phyloP scores from a whole-genome alignment of 139 green algal genomes.

The Chlorella vulgaris region DNA sequence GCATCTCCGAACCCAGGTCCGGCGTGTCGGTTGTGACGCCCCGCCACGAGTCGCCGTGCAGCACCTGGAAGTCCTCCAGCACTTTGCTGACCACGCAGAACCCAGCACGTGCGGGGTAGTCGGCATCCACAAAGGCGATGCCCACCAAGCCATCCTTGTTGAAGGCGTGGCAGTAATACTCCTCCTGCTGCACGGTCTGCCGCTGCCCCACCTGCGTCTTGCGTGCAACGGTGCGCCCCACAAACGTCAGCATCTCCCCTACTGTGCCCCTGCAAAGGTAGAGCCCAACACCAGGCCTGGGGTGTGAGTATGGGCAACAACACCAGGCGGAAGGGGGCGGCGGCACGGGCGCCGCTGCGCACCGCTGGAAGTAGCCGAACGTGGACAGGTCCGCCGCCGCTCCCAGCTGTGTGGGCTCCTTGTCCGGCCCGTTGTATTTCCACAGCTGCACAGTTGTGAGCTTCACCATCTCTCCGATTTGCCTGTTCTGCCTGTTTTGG shows the following conservation, averaged over 20 bases:
- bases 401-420: slow-evolving; percentile 78
- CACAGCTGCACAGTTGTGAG: slow-evolving; percentile 72
- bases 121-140: slow-evolving; percentile 88
- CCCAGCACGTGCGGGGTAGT: slow-evolving; percentile 92
- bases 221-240: slow-evolving; percentile 90
- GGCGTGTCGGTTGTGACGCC: slow-evolving; percentile 61
- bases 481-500: not conserved
- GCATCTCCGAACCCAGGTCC: slow-evolving; percentile 53
- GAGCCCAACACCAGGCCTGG: not conserved
- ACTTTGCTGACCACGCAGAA: slow-evolving; percentile 92
- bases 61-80: slow-evolving; percentile 70
- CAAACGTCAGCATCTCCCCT: slow-evolving; percentile 94
- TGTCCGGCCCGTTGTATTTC: slow-evolving; percentile 72
- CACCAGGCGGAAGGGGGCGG: not conserved
- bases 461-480: slow-evolving; percentile 41
- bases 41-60: slow-evolving; percentile 71
- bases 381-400: slow-evolving; percentile 82
- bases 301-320: not conserved
- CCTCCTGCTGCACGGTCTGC: slow-evolving; percentile 83
- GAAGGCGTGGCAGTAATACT: slow-evolving; percentile 94
- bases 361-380: slow-evolving; percentile 95
- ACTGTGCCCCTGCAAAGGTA: slow-evolving; percentile 81
- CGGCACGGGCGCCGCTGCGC: not conserved
- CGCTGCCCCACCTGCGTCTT: slow-evolving; percentile 70
- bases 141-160: slow-evolving; percentile 89